A percentile compares a stretch with the other conserved stretches of the same genome.
phyloP scores from a whole-genome alignment of 2,329 filamentous ascomycete species.

The Hymenoscyphus occultus region DNA sequence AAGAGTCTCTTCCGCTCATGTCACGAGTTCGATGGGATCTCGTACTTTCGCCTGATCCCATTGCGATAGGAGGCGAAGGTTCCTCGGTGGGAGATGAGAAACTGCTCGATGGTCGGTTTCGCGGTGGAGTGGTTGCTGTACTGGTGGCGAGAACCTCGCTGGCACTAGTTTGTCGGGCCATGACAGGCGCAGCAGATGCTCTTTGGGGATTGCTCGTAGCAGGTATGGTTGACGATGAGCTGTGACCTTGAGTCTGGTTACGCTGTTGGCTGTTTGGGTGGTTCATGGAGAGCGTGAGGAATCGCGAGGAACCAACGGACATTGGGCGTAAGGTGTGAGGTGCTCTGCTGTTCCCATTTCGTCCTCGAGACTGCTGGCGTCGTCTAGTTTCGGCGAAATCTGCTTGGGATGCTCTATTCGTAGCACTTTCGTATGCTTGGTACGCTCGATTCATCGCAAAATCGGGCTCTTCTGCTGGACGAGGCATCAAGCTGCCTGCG shows the following conservation, averaged over 20 bases:
- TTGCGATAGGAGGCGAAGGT: constrained; percentile 17
- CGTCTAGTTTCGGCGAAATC: constrained; percentile 29
- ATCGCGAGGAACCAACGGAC: constrained; percentile 27
- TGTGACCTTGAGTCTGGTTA: constrained; percentile 8
- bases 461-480: constrained; percentile 18
- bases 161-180: constrained; percentile 10
- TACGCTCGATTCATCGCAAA: constrained; percentile 10
- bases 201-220: constrained; percentile 5
- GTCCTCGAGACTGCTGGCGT: constrained; percentile 25
- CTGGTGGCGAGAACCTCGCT: background rate
- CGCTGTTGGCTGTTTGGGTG: constrained; percentile 12
- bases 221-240: background rate
- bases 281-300: constrained; percentile 12
- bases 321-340: constrained; percentile 23
- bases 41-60: constrained; percentile 15
- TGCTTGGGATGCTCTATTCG: constrained; percentile 13
- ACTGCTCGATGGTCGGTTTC: background rate
- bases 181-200: constrained; percentile 15
- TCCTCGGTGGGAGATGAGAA: constrained; percentile 13
- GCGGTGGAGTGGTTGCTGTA: constrained; percentile 7
- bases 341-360: constrained; percentile 23
- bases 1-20: background rate
- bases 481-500: background rate
- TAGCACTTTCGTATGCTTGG: constrained; percentile 1
- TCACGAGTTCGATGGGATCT: background rate